Base-by-base conservation (phyloP, 2,329 filamentous ascomycete genomes). In the Blastomyces percursus region DNA sequence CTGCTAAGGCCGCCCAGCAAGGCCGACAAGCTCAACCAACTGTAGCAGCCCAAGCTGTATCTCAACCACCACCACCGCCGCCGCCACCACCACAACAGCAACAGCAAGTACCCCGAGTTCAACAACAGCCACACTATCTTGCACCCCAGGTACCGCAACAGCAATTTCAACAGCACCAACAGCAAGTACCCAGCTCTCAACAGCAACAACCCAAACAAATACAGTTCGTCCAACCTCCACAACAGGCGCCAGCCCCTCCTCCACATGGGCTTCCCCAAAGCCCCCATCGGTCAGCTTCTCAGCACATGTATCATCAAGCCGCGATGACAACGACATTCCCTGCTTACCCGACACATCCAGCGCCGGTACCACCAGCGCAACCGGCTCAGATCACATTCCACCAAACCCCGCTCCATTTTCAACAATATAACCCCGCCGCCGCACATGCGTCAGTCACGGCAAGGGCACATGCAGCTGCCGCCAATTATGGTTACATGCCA, bases 351-450 rank as follows among this genome's bases (percentile, higher is more conserved):
- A 46, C 56, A 32, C 40, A 59, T 40, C 54, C 54, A 11, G 81
- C 6, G 90, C 92, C 0, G 92, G 92, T 67, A 88, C 96, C 80
- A 77, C 81, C 7, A 90, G 92, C 0, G 92, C 94, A 0, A 96
- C 91, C 71, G 12, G 66, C 68, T 2, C 69, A 70, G 35, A 63
- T 73, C 48, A 73, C 70, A 12, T 77, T 77, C 61, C 75, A 76
- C 61, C 75, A 76, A 64, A 75, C 71, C 19, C 61, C 61, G 4
- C 68, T 76, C 55, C 75, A 77, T 62, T 77, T 77, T 67, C 76
- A 77, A 64, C 76, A 77, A 52, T 76, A 76, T 66, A 75, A 70
- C 44, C 74, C 74, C 46, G 71, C 73, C 59, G 68, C 70, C 16
- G 69, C 71, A 2, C 67, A 61, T 38, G 60, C 62, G 69, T 35